Percentiles rank a stretch among this genome's conserved stretches.
Evolutionary conservation across 805 yeast species (phyloP).

Genomic region (Ascoidea tarda): DNA sequence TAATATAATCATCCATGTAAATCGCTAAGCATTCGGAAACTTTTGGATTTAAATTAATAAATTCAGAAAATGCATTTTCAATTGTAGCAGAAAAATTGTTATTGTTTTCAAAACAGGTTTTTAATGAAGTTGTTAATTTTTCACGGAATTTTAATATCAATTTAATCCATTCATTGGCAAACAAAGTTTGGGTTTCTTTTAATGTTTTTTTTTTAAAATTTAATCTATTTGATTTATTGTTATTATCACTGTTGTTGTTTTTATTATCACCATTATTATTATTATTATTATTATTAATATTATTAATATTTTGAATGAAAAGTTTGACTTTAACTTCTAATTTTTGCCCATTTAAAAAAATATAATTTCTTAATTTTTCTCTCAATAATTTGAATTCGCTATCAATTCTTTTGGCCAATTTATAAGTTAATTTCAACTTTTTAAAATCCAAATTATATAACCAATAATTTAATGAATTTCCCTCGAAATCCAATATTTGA

Average conservation of each 20-base stretch:
- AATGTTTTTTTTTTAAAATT: constrained; percentile 8
- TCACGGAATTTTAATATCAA: constrained; percentile 36
- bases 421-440: constrained; percentile 33
- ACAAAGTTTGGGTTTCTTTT: constrained; percentile 27
- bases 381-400: constrained; percentile 34
- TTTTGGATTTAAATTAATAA: constrained; percentile 35
- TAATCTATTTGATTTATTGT: constrained; percentile 10
- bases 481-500: constrained; percentile 32
- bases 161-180: constrained; percentile 59
- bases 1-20: constrained; percentile 42
- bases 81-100: constrained; percentile 35
- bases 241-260: constrained; percentile 8
- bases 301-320: constrained; percentile 12
- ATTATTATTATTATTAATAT: constrained; percentile 4
- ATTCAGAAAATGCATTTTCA: constrained; percentile 45
- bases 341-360: constrained; percentile 32
- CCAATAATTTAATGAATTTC: constrained; percentile 49
- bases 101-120: constrained; percentile 34
- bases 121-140: constrained; percentile 34
- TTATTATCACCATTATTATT: constrained; percentile 13
- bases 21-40: constrained; percentile 42
- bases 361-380: constrained; percentile 28
- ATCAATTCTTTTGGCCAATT: constrained; percentile 39
- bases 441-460: constrained; percentile 27
- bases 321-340: constrained; percentile 17